These are phyloP conservation scores for Panicum hallii DNA, from an alignment of 202 grass and related monocot species.

Conservation along the genomic window DNA sequence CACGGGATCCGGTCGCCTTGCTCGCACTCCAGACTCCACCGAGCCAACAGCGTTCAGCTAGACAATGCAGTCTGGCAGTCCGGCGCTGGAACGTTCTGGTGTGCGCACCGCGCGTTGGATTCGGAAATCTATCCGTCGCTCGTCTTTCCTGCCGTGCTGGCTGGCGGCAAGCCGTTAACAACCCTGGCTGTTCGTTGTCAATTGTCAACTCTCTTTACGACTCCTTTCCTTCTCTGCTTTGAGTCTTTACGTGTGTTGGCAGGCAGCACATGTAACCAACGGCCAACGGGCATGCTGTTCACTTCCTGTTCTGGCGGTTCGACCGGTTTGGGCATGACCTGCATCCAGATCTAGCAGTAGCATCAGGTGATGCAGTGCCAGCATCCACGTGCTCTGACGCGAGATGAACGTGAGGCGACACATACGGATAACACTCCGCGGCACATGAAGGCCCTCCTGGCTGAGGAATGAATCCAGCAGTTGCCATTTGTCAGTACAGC, in stretches of 20 bases:
- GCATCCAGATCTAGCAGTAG: background rate
- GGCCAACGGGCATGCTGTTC: background rate
- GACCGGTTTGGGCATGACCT: background rate
- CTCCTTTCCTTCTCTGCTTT: background rate
- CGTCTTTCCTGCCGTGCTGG: background rate
- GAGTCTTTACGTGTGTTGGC: background rate
- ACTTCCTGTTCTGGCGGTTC: background rate
- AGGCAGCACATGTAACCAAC: constrained; percentile 4
- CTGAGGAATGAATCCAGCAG: background rate
- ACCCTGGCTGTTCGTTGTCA: background rate
- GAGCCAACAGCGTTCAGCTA: background rate
- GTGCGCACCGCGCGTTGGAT: too few relatives aligned
- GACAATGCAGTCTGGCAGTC: background rate
- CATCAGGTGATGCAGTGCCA: background rate
- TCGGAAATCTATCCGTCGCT: background rate
- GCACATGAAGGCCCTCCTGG: background rate
- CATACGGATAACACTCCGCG: constrained; percentile 8
- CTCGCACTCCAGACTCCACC: background rate
- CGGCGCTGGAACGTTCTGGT: too few relatives aligned
- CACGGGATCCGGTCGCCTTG: background rate
- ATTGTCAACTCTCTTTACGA: background rate
- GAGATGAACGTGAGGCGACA: background rate
- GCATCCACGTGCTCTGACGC: constrained; percentile 34
- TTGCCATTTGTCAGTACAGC: background rate
- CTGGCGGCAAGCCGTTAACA: background rate